Conservation (phyloP, 2,329 filamentous ascomycete genomes). For the Verticillium nubilum region DNA sequence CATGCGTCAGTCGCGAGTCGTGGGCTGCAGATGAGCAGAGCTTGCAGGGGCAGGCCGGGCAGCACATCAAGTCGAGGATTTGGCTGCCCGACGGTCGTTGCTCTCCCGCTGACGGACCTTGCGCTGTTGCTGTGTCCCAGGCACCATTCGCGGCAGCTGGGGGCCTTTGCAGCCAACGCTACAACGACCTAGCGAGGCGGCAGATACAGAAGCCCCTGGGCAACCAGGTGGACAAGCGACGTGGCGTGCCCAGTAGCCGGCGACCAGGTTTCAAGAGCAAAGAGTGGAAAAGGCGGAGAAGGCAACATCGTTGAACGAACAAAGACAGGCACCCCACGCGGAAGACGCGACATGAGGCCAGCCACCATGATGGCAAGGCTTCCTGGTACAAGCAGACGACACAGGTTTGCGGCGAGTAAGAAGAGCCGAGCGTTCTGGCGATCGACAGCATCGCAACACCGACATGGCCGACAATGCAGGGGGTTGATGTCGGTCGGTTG, state of each 20-base stretch:
- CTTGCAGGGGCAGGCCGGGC: not conserved
- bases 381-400: not conserved
- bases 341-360: not conserved
- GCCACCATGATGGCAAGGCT: conserved; percentile 2
- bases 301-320: not conserved
- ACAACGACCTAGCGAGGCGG: not conserved
- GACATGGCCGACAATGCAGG: not conserved
- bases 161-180: not conserved
- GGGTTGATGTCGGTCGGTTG: not conserved
- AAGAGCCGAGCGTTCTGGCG: conserved; percentile 4
- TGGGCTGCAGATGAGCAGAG: not conserved
- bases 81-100: not conserved
- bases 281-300: not conserved
- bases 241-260: not conserved
- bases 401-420: not conserved
- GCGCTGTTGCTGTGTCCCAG: not conserved
- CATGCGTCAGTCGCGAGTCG: not conserved
- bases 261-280: not conserved
- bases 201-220: not conserved
- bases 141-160: not conserved
- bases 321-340: not conserved
- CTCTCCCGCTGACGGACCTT: not conserved
- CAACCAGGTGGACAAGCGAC: not conserved
- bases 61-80: not conserved
- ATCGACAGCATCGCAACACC: conserved; percentile 6